Evolutionary conservation across 2,329 filamentous ascomycete species (phyloP).

Genomic region (Trichoderma pleuroti): DNA sequence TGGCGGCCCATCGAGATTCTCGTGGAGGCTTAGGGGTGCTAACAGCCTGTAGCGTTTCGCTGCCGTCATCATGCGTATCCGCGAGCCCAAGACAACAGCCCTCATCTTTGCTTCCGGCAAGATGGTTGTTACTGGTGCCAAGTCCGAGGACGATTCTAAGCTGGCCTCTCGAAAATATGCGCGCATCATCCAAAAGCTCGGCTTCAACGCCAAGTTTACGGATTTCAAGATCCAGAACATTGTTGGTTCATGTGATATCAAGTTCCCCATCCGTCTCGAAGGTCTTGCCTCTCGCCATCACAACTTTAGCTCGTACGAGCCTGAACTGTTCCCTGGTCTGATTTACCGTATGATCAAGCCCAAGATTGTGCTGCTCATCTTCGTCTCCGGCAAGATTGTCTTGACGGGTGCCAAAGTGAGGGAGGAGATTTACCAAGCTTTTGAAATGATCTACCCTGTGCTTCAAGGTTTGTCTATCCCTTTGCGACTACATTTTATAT

Average conservation of each 20-base stretch:
- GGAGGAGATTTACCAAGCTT: conserved; percentile 96
- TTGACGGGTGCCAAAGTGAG: conserved; percentile 96
- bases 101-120: conserved; percentile 98
- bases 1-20: not conserved
- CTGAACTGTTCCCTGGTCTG: conserved; percentile 95
- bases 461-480: conserved; percentile 64
- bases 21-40: conserved; percentile 12
- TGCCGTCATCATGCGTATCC: conserved; percentile 99
- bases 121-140: conserved; percentile 98
- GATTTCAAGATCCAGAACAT: conserved; percentile 99
- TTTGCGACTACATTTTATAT: not conserved
- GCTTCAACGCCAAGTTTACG: conserved; percentile 98
- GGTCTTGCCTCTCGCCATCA: conserved; percentile 95
- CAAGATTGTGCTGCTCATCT: conserved; percentile 96
- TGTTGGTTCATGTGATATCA: conserved; percentile 97
- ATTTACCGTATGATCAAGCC: conserved; percentile 99
- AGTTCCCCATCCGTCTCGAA: conserved; percentile 96
- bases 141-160: conserved; percentile 97
- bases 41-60: conserved; percentile 74
- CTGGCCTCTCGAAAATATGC: conserved; percentile 96
- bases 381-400: conserved; percentile 97
- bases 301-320: conserved; percentile 99
- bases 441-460: conserved; percentile 96
- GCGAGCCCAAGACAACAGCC: conserved; percentile 96
- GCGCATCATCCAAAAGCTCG: conserved; percentile 98